Evolutionary conservation across 1,284 basidiomycete genomes (phyloP), one percentile per base, ranked within the genome.

Genomic region (Sutorius eximius): DNA sequence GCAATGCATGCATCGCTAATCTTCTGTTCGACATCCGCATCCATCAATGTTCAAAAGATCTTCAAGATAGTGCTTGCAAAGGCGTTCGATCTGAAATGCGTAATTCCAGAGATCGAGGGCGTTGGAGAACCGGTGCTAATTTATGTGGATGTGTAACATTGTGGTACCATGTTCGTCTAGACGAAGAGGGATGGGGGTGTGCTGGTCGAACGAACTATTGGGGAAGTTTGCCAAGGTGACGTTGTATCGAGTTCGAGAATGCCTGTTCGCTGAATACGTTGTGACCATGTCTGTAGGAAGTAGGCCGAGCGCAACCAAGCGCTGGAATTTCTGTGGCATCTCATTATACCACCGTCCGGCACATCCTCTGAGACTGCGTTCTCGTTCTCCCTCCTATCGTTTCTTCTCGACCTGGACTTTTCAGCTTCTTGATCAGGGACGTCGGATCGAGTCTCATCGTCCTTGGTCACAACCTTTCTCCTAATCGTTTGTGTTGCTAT

Each of bases 21-120:
- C 73, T 99, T 98, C 75, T 98, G 95, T 75, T 98, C 95, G 43
- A 98, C 96, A 40, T 93, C 92, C 38, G 94, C 95, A 62, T 94
- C 94, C 56, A 97, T 98, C 78, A 98, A 99, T 72, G 95, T 99
- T 51, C 96, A 98, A 80, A 97, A 98, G 82, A 98, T 98, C 64
- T 98, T 98, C 86, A 97, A 98, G 80, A 95, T 95, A 72, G 90
- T 95, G 43, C 81, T 94, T 49, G 90, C 90, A 51, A 93, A 93
- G 71, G 91, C 91, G 32, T 93, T 93, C 65, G 91, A 93, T 73
- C 79, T 89, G 56, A 93, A 97, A 83, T 96, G 93, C 70, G 93
- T 96, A 59, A 95, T 98, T 64, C 94, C 95, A 38, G 95, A 98
- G 77, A 96, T 97, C 61, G 92, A 95, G 69, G 91, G 92, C 51